A percentile compares a stretch with the other conserved stretches of the same genome.
phyloP scores from a whole-genome alignment of 495 filamentous ascomycete genomes.

The Astrocystis sublimbata region DNA sequence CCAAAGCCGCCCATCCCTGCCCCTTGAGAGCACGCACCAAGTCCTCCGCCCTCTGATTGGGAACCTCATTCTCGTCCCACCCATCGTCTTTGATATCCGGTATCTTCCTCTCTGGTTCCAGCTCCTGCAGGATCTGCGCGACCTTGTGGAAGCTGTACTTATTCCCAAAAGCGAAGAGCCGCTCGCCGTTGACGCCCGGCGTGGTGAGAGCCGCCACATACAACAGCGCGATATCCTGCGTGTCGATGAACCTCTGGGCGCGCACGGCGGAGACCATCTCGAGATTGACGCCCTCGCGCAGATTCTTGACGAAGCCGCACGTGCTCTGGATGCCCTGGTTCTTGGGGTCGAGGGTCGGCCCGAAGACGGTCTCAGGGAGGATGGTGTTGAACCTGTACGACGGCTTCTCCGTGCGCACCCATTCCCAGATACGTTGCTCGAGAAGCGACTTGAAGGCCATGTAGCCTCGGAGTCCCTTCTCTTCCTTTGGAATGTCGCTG shows the following conservation, averaged over 20 bases:
- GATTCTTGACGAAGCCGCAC: conserved; percentile 30
- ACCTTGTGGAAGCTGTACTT: conserved; percentile 31
- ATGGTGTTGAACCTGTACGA: conserved; percentile 31
- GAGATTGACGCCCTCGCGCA: conserved; percentile 30
- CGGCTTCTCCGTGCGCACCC: conserved; percentile 29
- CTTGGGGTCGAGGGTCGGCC: conserved; percentile 28
- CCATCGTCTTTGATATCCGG: conserved; percentile 28
- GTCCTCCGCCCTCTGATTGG: conserved; percentile 32
- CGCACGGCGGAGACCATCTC: conserved; percentile 20
- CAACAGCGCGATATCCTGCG: conserved; percentile 25
- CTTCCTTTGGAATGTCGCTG: conserved; percentile 6
- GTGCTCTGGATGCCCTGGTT: conserved; percentile 31
- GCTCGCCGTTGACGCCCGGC: conserved; percentile 27
- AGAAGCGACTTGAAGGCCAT: conserved; percentile 37
- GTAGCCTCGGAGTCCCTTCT: conserved; percentile 27
- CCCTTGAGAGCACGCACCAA: conserved; percentile 36
- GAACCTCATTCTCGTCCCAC: conserved; percentile 37
- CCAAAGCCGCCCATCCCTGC: conserved; percentile 35
- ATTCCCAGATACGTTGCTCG: conserved; percentile 35
- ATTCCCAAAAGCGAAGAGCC: conserved; percentile 32
- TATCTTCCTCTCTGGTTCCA: conserved; percentile 25
- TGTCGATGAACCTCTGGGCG: conserved; percentile 35
- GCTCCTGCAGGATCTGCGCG: conserved; percentile 23
- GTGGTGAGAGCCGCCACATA: conserved; percentile 31
- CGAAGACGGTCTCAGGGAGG: conserved; percentile 33